Evolutionary conservation across 2,329 filamentous ascomycete genomes (phyloP), one percentile per base, ranked within the genome.

Genomic region (Pleoardoris graminearum): DNA sequence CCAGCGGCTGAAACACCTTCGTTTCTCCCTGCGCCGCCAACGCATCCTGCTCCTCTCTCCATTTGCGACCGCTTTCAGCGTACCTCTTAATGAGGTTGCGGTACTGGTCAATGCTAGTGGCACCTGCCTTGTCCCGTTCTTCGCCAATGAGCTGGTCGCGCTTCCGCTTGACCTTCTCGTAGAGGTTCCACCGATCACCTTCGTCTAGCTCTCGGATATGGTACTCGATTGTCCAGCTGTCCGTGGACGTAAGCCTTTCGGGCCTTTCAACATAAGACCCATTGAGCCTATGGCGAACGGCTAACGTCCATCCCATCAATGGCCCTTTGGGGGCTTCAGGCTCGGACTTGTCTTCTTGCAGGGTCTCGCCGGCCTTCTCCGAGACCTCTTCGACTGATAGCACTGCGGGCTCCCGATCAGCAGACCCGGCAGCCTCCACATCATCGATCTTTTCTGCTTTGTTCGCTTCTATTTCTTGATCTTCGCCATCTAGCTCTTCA

Each of bases 181-280:
- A 72, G 25, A 66, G 38, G 23, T 29, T 54, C 60, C 61, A 59
- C 5, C 55, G 49, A 3, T 48, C 48, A 3, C 46, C 47, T 10
- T 54, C 43, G 1, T 55, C 47, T 7, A 73, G 76, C 58, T 92
- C 88, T 39, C 82, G 80, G 42, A 97, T 75, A 30, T 85, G 80
- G 72, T 96, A 97, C 62, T 94, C 85, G n/a, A 97, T 77, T 0
- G 76, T 71, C 92, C 92, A 97, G 7, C 76, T 65, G 58, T 85
- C 80, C 0, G 63, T 17, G 12, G 63, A 27, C 0, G 46, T 71
- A 39, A 87, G 68, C 0, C 78, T 61, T 1, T 73, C 58, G 0
- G 91, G 89, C 3, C 91, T 85, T 0, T 76, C 67, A 1, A 90
- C 83, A 48, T 82, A 81, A 11, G 76, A 48, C 16, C 82, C 86